A percentile compares a stretch with the other conserved stretches of the same genome.
These are phyloP conservation scores for Chlamydomonas eustigma DNA, from an alignment of 139 green algal species.

Conservation along the genomic window DNA sequence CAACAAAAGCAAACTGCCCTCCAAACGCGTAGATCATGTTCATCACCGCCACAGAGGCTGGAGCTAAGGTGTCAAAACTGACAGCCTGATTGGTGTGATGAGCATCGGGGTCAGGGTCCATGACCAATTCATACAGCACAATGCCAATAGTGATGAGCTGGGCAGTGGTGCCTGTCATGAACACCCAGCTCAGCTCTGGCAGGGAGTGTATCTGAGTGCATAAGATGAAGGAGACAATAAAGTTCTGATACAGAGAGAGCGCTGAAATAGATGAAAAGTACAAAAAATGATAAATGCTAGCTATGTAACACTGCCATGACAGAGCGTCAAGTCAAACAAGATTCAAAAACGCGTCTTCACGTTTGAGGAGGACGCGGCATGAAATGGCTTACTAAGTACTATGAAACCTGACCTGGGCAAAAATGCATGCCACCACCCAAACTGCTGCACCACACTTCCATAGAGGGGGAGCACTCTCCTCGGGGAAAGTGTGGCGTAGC, in stretches of 20 bases:
- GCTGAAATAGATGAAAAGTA: background rate
- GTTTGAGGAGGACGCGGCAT: background rate
- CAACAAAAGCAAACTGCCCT: conserved; percentile 46
- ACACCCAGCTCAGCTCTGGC: conserved; percentile 43
- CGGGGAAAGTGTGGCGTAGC: conserved; percentile 21
- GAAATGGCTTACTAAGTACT: background rate
- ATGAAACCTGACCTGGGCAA: conserved; percentile 13
- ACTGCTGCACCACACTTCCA: conserved; percentile 17
- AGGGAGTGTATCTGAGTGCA: background rate
- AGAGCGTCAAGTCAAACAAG: background rate
- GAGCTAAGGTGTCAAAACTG: background rate
- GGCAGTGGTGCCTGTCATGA: conserved; percentile 37
- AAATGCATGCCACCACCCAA: background rate
- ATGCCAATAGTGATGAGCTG: conserved; percentile 52
- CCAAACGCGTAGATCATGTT: conserved; percentile 13
- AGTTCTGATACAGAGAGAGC: background rate
- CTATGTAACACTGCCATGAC: background rate
- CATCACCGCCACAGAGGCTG: conserved; percentile 13
- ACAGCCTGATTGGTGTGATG: conserved; percentile 16
- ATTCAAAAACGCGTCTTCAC: background rate
- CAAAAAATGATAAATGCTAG: background rate
- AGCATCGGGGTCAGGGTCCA: conserved; percentile 19
- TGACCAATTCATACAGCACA: conserved; percentile 39
- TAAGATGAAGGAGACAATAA: background rate
- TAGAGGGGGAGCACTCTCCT: background rate